phyloP scores from a whole-genome alignment of 2,329 filamentous ascomycete species.

The Hawksworthiomyces lignivorus region DNA sequence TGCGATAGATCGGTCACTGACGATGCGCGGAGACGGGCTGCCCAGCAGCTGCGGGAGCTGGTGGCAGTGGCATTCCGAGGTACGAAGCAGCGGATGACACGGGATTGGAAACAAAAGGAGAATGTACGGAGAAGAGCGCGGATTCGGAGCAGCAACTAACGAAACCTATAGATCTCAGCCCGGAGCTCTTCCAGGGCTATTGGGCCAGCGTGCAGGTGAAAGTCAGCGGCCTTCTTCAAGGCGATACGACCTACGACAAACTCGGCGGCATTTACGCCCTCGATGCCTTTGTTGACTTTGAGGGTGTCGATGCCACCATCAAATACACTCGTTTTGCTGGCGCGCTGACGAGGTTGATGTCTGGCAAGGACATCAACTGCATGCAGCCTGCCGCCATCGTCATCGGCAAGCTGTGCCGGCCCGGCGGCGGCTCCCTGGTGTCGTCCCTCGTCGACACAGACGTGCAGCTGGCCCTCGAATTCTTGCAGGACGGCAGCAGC shows the following conservation, averaged over 20 bases:
- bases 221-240: slow-evolving; percentile 64
- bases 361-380: slow-evolving; percentile 83
- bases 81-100: slow-evolving; percentile 23
- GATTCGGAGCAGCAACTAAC: background rate
- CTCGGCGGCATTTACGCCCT: slow-evolving; percentile 88
- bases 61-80: slow-evolving; percentile 49
- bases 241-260: slow-evolving; percentile 78
- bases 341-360: slow-evolving; percentile 77
- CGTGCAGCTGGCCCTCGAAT: slow-evolving; percentile 92
- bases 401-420: slow-evolving; percentile 81
- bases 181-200: slow-evolving; percentile 64
- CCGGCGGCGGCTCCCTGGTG: slow-evolving; percentile 87
- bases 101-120: background rate
- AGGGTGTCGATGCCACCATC: slow-evolving; percentile 83
- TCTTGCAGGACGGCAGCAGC: slow-evolving; percentile 89
- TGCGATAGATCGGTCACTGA: slow-evolving; percentile 25
- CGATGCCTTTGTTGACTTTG: slow-evolving; percentile 90
- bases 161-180: slow-evolving; percentile 61
- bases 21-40: slow-evolving; percentile 46
- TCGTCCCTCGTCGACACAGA: slow-evolving; percentile 95
- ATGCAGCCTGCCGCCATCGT: slow-evolving; percentile 87
- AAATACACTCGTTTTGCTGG: slow-evolving; percentile 94
- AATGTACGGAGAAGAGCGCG: too few relatives aligned
- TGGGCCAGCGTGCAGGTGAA: slow-evolving; percentile 50
- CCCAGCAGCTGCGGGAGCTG: slow-evolving; percentile 46